Evolutionary conservation across 495 filamentous ascomycete species (phyloP), one percentile per base, ranked within the genome.

Genomic region (Venustampulla echinocandica): DNA sequence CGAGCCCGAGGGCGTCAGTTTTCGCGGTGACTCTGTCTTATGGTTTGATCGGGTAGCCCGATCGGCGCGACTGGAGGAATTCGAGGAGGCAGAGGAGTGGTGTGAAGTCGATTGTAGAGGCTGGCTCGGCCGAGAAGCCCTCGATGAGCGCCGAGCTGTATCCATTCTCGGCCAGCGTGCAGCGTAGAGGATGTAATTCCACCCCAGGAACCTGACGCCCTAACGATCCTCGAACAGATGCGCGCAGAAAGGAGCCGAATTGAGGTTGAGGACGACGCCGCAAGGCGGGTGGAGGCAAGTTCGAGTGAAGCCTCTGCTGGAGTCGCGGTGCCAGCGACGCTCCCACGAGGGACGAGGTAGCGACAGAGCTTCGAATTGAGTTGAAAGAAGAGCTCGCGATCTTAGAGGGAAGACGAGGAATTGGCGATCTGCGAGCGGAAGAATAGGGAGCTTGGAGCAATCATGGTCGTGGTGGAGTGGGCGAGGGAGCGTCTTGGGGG

Each of bases 101-200:
- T 87, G 81, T 34, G 82, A 78, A 45, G 71, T 64, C 48, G 71
- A 71, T 54, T 74, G 69, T 55, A 79, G 75, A 47, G 85, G 80
- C 66, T 92, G 85, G 50, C 82, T 78, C 51, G 77, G 79, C 63
- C 88, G 87, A 21, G 53, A 46, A 68, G 88, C 86, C 67, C 92
- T 81, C 57, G 90, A 92, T 41, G 89, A 95, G 63, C 92, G 87
- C 64, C 92, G 83, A 57, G 88, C 84, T 57, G 85, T 34, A 36
- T 58, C 55, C 55, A 58, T 58, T 42, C 3, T 40, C 20, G 37
- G 22, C 22, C n/a, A 17, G 17, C 9, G 20, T 40, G 17, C 18
- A 10, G 37, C 9, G 5, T 22, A 17, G n/a, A 22, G 18, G 17
- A 6, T 21, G 7, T 40, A 9, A 7, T 20, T 6, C 11, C 22